phyloP scores from a whole-genome alignment of 345 rosid species.

The Balakata baccata region DNA sequence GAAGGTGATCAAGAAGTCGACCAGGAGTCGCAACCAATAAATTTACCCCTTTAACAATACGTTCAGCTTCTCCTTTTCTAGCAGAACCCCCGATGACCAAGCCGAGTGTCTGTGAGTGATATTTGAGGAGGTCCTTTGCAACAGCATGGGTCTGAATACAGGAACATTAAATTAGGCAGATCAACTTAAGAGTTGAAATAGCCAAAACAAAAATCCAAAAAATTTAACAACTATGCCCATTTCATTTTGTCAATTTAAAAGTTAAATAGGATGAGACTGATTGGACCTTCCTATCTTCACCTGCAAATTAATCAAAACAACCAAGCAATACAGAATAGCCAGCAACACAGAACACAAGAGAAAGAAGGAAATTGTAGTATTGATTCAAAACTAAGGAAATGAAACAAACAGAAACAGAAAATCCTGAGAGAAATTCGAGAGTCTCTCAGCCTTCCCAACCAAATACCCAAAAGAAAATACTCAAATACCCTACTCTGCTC shows the following conservation, averaged over 20 bases:
- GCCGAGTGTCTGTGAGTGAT: constrained; percentile 79
- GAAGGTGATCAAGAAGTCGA: constrained; percentile 96
- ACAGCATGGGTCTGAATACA: constrained; percentile 75
- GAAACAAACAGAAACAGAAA: too few species aligned
- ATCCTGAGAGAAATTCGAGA: too few species aligned
- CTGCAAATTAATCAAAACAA: too few species aligned
- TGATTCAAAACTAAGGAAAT: too few species aligned
- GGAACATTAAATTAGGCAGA: constrained; percentile 13
- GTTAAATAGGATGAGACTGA: neutral
- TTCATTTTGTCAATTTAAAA: neutral
- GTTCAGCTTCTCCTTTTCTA: constrained; percentile 80
- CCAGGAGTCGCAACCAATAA: constrained; percentile 96
- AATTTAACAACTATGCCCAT: neutral
- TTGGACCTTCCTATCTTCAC: too few species aligned
- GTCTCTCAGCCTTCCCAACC: too few species aligned
- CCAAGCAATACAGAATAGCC: too few species aligned
- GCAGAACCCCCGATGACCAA: constrained; percentile 91
- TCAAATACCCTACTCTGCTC: too few species aligned
- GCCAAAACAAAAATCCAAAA: neutral
- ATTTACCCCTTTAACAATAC: constrained; percentile 75
- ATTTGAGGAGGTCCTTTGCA: constrained; percentile 83
- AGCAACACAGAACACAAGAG: too few species aligned
- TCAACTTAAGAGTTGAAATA: constrained; percentile 1
- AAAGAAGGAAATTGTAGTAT: too few species aligned
- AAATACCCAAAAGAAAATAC: too few species aligned